Evolutionary conservation across 2,329 filamentous ascomycete genomes (phyloP), one percentile per base, ranked within the genome.

Genomic region (Fusarium xyrophilum): DNA sequence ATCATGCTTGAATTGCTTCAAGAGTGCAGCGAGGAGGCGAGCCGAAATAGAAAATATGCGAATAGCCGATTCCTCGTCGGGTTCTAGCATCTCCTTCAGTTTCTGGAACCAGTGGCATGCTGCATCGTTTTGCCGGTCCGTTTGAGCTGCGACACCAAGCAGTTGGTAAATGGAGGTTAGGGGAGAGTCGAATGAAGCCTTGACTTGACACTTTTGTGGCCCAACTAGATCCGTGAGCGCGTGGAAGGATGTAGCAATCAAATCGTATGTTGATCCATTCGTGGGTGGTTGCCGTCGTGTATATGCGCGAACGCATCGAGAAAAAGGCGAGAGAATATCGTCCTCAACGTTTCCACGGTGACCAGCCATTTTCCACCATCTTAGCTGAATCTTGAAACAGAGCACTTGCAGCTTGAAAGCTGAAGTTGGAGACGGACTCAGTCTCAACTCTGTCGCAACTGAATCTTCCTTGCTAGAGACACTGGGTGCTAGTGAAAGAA

Each of bases 401-500:
- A 91, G 76, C 2, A 83, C 79, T 70, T 93, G 91, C 2, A 93
- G 76, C 64, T 86, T 84, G 51, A 93, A 84, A 3, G 86, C 86
- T 3, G 81, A 77, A 25, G 83, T 79, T 2, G 91, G 89, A 3
- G 82, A 81, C 6, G 89, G 82, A 63, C 84, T 87, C 11, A 88
- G 76, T 28, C 84, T 82, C 12, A 82, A 77, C 62, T 90, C 85
- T 7, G 78, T 73, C 1, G 88, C 88, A 3, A 82, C 68, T 6
- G 77, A 77, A 72, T 94, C 91, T 40, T 89, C 86, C 13, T 86
- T 84, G 50, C 82, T 81, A 4, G 90, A 88, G n/a, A 91, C 81
- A 71, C 87, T 90, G 2, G 91, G 91, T 30, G 89, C 86, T 2
- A 93, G 78, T 1, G 88, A 85, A 2, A 93, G 79, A 1, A 93